These are phyloP conservation scores for Fusarium ambrosium DNA, from an alignment of 2,329 filamentous ascomycete genomes.

Conservation along the genomic window DNA sequence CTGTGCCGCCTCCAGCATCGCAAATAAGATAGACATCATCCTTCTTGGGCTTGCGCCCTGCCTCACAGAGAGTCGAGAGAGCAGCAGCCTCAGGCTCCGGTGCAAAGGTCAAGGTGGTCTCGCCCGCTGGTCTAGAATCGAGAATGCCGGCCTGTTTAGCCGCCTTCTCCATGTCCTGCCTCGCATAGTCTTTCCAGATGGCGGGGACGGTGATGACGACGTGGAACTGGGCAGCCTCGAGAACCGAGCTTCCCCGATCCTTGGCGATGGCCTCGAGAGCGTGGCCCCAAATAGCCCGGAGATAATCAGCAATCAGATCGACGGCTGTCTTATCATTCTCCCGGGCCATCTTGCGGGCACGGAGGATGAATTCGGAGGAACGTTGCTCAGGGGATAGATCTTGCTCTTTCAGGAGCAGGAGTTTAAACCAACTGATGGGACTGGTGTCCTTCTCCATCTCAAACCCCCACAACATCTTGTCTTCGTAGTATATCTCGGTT, in stretches of 20 bases:
- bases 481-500: conserved; percentile 20
- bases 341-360: conserved; percentile 2
- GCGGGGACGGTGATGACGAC: conserved; percentile 25
- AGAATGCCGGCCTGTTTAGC: conserved; percentile 9
- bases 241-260: neutral
- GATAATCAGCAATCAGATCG: conserved; percentile 19
- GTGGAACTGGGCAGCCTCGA: conserved; percentile 6
- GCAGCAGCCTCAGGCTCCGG: neutral
- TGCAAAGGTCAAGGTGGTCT: neutral
- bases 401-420: conserved; percentile 15
- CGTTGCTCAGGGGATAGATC: conserved; percentile 6
- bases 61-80: conserved; percentile 7
- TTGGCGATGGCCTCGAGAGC: conserved; percentile 7
- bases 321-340: conserved; percentile 10
- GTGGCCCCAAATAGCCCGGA: conserved; percentile 6
- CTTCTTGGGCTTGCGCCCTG: neutral
- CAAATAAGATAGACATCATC: conserved; percentile 26
- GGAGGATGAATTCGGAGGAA: conserved; percentile 11
- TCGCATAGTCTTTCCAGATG: conserved; percentile 22
- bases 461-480: conserved; percentile 20
- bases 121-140: neutral
- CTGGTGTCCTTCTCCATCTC: conserved; percentile 13
- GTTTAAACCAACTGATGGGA: conserved; percentile 22
- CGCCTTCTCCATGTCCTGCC: conserved; percentile 18
- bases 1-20: conserved; percentile 26